Base-by-base conservation (phyloP, 148 eudicot species). In the Hydrangea macrophylla region DNA sequence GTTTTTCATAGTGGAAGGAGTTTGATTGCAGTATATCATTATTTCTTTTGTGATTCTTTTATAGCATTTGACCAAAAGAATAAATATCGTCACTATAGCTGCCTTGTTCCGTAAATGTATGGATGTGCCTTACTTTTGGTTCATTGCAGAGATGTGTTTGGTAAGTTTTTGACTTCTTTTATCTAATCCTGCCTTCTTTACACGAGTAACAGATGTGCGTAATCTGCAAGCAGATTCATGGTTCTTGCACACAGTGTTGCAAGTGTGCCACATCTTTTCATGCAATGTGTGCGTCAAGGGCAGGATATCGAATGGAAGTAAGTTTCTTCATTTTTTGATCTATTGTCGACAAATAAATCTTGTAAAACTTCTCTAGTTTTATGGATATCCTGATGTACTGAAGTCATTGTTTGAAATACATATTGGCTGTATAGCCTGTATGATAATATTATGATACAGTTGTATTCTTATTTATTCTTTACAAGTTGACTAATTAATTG, bases 221-320 rank as follows among this genome's bases (percentile, higher is more conserved):
- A 28, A 81, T 94, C 64, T 94, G 99, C 81, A 78, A 84, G 70
- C 99, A 94, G 80, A 74, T 56, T 70, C 99, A 89, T 68, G 99
- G 99, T 68, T 91, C 99, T 57, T 91, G 99, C 84, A 85, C 76
- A n/a, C 91, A 88, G 58, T 94, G 99, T 75, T 88, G 86, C 83
- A 94, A 88, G 76, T 91, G 99, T 69, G 62, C 92, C 61, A 94
- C 97, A 60, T 76, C 48, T 79, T 94, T 85, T 84, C 99, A 94
- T 74, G 87, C 91, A 20, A 85, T 80, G 79, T 94, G 99, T 81
- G 97, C 99, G 65, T 84, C 83, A 63, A 79, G 92, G 69, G 97
- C 97, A 37, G 99, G 99, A 58, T 94, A 90, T 76, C 72, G 80
- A 73, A 86, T 91, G 93, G 99, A 91, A 79, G 99, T 94, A 78